A percentile compares a stretch with the other conserved stretches of the same genome.
These are phyloP conservation scores for Phoenix dactylifera DNA, from an alignment of 176 grass and related monocot species.

Conservation along the genomic window DNA sequence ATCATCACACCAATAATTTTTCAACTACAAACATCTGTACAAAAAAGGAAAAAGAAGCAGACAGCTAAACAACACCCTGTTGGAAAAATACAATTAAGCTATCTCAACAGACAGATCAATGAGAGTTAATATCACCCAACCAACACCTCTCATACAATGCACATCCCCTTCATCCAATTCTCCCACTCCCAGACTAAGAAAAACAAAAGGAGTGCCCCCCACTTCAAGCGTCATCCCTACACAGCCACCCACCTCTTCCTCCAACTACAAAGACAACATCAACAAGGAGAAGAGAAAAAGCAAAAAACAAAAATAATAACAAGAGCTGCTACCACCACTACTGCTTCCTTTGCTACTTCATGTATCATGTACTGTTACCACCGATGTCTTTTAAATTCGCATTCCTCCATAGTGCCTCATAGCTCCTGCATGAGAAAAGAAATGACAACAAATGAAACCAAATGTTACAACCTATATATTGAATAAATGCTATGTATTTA, in stretches of 20 bases:
- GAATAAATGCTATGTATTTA: too few relatives aligned
- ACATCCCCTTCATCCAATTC: constrained; percentile 7
- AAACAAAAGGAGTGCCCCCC: constrained; percentile 10
- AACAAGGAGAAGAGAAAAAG: constrained; percentile 15
- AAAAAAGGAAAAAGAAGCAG: constrained; percentile 25
- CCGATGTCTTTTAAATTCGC: too few relatives aligned
- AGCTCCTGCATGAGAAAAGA: too few relatives aligned
- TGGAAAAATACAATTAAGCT: constrained; percentile 41
- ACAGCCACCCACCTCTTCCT: neutral
- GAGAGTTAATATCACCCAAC: constrained; percentile 27
- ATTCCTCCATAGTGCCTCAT: too few relatives aligned
- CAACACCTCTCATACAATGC: constrained; percentile 2
- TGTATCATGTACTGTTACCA: too few relatives aligned
- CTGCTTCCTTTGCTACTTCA: too few relatives aligned
- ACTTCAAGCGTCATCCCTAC: neutral
- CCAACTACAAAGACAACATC: neutral
- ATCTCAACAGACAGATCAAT: constrained; percentile 31
- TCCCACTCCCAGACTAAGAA: constrained; percentile 16
- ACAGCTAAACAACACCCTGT: constrained; percentile 48
- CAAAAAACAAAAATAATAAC: neutral
- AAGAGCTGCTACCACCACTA: constrained; percentile 9
- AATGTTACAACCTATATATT: too few relatives aligned
- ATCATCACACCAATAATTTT: constrained; percentile 6
- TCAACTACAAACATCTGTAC: constrained; percentile 21
- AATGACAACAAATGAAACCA: too few relatives aligned